Conservation (phyloP, 495 filamentous ascomycete genomes). For the Tetracladium setigerum region DNA sequence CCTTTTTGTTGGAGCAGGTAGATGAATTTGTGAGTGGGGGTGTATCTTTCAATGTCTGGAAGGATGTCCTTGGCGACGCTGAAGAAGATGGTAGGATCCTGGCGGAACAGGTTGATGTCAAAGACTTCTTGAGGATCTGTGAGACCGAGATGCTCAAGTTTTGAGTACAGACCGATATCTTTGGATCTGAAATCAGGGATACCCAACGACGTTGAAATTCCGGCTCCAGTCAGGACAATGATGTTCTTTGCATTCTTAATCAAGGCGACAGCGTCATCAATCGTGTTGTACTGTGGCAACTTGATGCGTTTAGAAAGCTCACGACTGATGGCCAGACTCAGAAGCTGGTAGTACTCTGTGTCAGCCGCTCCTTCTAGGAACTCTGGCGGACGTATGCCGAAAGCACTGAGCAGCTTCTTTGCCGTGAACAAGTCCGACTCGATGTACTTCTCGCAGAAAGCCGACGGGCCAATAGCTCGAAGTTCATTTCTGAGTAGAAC, state of each 20-base stretch:
- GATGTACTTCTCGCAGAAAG: conserved; percentile 69
- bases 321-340: conserved; percentile 71
- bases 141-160: conserved; percentile 62
- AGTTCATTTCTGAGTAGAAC: conserved; percentile 58
- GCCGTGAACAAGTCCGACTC: conserved; percentile 59
- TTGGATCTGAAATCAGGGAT: conserved; percentile 86
- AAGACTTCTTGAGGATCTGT: conserved; percentile 92
- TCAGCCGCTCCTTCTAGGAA: conserved; percentile 72
- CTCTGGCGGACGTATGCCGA: conserved; percentile 68
- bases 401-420: conserved; percentile 86
- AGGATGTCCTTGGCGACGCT: conserved; percentile 86
- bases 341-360: conserved; percentile 62
- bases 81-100: conserved; percentile 89
- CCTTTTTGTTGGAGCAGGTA: conserved; percentile 84
- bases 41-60: conserved; percentile 63
- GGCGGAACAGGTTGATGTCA: conserved; percentile 75
- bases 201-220: conserved; percentile 83
- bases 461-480: conserved; percentile 63
- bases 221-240: conserved; percentile 89
- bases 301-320: conserved; percentile 78
- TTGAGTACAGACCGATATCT: conserved; percentile 79
- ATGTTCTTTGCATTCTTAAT: conserved; percentile 72
- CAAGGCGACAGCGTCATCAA: conserved; percentile 80
- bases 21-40: conserved; percentile 93
- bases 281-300: conserved; percentile 70